Base-by-base conservation (phyloP, 2,329 filamentous ascomycete species). In the Plectosphaerella plurivora region DNA sequence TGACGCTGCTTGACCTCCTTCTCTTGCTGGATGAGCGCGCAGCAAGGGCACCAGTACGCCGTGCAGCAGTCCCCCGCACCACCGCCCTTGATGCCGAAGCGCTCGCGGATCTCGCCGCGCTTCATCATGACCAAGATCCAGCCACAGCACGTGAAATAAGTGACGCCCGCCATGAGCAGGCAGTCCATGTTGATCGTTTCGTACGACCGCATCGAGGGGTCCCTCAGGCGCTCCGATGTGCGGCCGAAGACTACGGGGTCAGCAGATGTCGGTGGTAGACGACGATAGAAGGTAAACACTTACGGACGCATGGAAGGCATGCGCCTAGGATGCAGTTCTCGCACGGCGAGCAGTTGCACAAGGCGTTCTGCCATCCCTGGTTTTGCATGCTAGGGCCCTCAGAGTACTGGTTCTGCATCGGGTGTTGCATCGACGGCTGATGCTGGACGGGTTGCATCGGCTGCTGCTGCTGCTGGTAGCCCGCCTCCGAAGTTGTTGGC, bases 11-110 rank as follows among this genome's bases (percentile, higher is more conserved):
- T 60, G 45, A 76, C 73, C 60, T 84, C 81, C 58, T 81, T 80
- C 53, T 83, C 79, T 52, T 83, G 73, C 68, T 85, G 82, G 56
- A 83, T 72, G 53, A 83, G 64, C 6, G 73, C 70, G 60, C 81
- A 84, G 72, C 79, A 83, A 36, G 70, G 63, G 63, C 81, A 84
- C 68, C 74, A 84, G 64, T 69, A 82, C 14, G 74, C 67, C n/a
- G 68, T 63, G 58, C 75, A 76, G 66, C 73, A 84, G 62, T 84
- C 81, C 35, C 65, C 65, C 53, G 63, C 64, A 37, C 69, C 70
- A 47, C 67, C 70, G 36, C 81, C 80, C 45, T 76, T 64, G 60
- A 84, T 82, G 57, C 71, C 72, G 66, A 78, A 82, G 41, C 68
- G 71, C 51, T 78, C 68, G 47, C 81, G 76, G 57, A 83, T 76